Evolutionary conservation across 1,284 basidiomycete genomes (phyloP), one percentile per base, ranked within the genome.

Genomic region (Marasmius oreades): DNA sequence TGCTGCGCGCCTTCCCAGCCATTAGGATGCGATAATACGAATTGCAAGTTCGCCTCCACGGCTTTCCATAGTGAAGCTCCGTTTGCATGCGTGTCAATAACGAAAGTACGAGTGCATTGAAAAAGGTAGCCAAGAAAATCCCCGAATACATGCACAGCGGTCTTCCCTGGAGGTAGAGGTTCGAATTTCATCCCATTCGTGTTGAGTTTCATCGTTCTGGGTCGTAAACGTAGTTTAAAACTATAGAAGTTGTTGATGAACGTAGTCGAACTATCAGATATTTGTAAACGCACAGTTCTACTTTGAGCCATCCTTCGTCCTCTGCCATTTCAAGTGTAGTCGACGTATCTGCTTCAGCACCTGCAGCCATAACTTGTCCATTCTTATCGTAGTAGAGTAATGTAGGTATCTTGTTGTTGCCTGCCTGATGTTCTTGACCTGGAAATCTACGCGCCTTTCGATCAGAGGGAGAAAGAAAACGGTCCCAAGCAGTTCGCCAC

Each of bases 1-100:
- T 91, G 89, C 64, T 90, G 88, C 1, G 85, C 84, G 18, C 88
- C 88, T 64, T 90, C 88, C 88, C 88, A 91, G 7, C 88, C 88
- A 62, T 90, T 91, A 11, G 89, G 88, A 67, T 90, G 88, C 46
- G 82, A 85, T 46, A 90, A 71, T 5, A 91, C 86, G 60, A 90
- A 82, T 63, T 90, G 84, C 46, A 88, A 77, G 63, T 84, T 77
- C 37, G 77, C 65, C 64, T 89, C 84, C 31, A 90, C 80, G 4
- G 80, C 75, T 23, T 76, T 77, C 87, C 88, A 90, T 1, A 90
- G 69, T 18, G 76, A 71, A 23, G 72, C 71, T 0, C 86, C 86
- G 60, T 85, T 84, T 11, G 84, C 86, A 64, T 91, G 87, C 8
- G 87, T 90, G 61, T 90, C 86, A 58, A 77, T 77, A 67, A 91